Base-by-base conservation (phyloP, 2,329 filamentous ascomycete species). In the Tolypocladium pustulatum region DNA sequence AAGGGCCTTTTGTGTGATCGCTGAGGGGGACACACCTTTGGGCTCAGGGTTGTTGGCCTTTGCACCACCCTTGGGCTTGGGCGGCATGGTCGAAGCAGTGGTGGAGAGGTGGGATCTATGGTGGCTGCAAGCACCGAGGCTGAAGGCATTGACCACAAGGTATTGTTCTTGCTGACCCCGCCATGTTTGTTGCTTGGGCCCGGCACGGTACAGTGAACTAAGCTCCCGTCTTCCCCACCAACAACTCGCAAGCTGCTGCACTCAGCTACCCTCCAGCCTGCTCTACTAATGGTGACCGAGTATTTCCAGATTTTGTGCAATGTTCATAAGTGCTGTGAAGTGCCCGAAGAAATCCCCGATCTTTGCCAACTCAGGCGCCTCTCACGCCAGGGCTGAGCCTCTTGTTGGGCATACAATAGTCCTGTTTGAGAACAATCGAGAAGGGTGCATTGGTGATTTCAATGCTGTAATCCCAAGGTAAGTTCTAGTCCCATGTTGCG, bases 21-120 rank as follows among this genome's bases (percentile, higher is more conserved):
- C 12, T 20, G 32, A 55, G 57, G 25, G 27, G 32, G 27, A 46
- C 61, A 53, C 34, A 66, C 68, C 64, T 65, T 67, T 67, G 57
- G 65, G 32, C 57, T 63, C 65, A 20, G 61, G 55, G n/a, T 55
- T 63, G 56, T 30, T 60, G 40, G 64, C 59, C 58, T 64, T 66
- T 57, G 59, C 60, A 46, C 55, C 61, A 46, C 51, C 58, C 56
- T 66, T 67, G 53, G 63, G 54, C 60, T 66, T 67, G 58, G 63
- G 58, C 52, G 65, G 64, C 65, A 67, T 67, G 57, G 58, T 60
- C 56, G 61, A 37, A 54, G 58, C 36, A n/a, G 46, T 56, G 43
- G 40, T 32, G 32, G 46, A n/a, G 55, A 30, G 30, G 49, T 34
- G 49, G 4, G 30, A 9, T 15, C 20, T 41, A 20, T 34, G 36